Conservation (phyloP, 805 yeast species). For the Saccharomycopsis sp. region DNA sequence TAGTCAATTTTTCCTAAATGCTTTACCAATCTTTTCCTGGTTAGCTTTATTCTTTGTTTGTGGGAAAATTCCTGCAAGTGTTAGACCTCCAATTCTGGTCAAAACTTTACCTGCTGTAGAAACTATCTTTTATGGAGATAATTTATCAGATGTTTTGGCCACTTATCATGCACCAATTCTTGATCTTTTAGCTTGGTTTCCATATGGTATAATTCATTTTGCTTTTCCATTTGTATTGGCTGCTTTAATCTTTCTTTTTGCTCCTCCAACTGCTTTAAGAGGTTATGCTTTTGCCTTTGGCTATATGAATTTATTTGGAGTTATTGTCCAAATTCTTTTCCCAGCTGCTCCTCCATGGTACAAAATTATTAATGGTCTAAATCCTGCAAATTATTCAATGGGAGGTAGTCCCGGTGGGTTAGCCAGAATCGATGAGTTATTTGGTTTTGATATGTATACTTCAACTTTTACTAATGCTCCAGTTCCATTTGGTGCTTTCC, state of each 20-base stretch:
- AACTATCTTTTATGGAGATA: conserved; percentile 85
- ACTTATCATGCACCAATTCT: conserved; percentile 51
- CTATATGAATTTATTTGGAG: conserved; percentile 84
- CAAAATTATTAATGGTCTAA: conserved; percentile 69
- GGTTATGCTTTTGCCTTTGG: conserved; percentile 91
- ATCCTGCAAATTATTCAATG: conserved; percentile 87
- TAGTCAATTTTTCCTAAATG: conserved; percentile 74
- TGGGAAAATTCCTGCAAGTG: conserved; percentile 56
- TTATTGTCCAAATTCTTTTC: conserved; percentile 65
- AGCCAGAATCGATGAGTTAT: conserved; percentile 68
- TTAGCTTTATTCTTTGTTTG: conserved; percentile 71
- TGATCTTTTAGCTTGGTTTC: conserved; percentile 90
- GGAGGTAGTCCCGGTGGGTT: conserved; percentile 93
- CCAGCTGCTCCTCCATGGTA: conserved; percentile 99
- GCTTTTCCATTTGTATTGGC: conserved; percentile 87
- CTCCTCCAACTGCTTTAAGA: conserved; percentile 80
- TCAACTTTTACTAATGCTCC: conserved; percentile 76
- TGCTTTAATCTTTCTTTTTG: conserved; percentile 66
- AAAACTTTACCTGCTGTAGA: conserved; percentile 86
- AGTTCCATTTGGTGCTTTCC: conserved; percentile 84
- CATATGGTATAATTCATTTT: conserved; percentile 87
- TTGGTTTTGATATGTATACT: conserved; percentile 78
- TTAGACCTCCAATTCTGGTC: conserved; percentile 85
- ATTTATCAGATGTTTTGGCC: conserved; percentile 74
- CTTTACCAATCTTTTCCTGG: conserved; percentile 81